These are phyloP conservation scores for Cutaneotrichosporon mucoides DNA, from an alignment of 1,284 basidiomycete genomes.

Conservation along the genomic window DNA sequence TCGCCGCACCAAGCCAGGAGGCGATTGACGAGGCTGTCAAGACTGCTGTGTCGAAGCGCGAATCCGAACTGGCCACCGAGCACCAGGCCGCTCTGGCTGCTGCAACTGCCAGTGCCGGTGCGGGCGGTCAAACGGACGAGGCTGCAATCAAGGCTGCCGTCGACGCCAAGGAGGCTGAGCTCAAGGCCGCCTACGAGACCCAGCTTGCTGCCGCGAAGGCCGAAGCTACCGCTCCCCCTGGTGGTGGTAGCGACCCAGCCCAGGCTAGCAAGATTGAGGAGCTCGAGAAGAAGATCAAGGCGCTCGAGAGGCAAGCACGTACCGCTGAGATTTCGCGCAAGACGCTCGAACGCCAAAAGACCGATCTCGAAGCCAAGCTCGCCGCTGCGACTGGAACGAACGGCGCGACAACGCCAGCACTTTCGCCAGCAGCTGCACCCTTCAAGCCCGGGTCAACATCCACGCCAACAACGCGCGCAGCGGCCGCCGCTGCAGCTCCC, in stretches of 20 bases:
- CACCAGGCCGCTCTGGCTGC: slow-evolving; percentile 24
- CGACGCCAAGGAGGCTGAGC: slow-evolving; percentile 26
- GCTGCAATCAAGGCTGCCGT: slow-evolving; percentile 21
- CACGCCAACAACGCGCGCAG: slow-evolving; percentile 8
- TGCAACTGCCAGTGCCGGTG: slow-evolving; percentile 10
- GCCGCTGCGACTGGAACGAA: slow-evolving; percentile 5
- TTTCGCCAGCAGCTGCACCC: slow-evolving; percentile 17
- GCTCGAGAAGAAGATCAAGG: slow-evolving; percentile 36
- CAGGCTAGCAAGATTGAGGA: slow-evolving; percentile 32
- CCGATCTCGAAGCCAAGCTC: slow-evolving; percentile 31
- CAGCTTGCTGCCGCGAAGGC: slow-evolving; percentile 18
- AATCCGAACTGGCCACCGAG: slow-evolving; percentile 34
- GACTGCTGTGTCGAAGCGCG: slow-evolving; percentile 36
- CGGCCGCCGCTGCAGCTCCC: slow-evolving; percentile 3
- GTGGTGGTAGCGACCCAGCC: slow-evolving; percentile 12
- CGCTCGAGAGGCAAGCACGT: slow-evolving; percentile 33
- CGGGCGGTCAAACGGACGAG: slow-evolving; percentile 7
- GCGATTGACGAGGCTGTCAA: slow-evolving; percentile 40
- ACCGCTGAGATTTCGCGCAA: slow-evolving; percentile 42
- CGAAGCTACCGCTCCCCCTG: neutral
- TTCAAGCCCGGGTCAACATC: slow-evolving; percentile 21
- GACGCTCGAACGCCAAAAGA: slow-evolving; percentile 31
- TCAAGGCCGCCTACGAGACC: slow-evolving; percentile 24
- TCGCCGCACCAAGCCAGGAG: slow-evolving; percentile 14
- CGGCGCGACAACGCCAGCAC: slow-evolving; percentile 2